Base-by-base conservation (phyloP, 345 rosid genomes). In the Fremontodendron californicum region DNA sequence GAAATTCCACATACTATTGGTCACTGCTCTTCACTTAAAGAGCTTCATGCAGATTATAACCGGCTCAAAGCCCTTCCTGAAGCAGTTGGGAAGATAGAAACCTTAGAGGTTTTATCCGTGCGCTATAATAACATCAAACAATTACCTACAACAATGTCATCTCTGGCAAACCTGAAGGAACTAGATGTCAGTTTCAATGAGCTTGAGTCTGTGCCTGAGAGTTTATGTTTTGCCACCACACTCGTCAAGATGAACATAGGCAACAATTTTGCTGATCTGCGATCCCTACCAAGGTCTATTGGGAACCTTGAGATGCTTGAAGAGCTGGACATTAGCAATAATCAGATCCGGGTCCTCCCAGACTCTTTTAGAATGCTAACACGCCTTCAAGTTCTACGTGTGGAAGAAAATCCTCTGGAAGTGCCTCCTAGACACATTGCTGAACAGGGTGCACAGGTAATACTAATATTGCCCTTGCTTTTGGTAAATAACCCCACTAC, bases 61-160 rank as follows among this genome's bases (percentile, higher is more conserved):
- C 85, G 94, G 75, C 91, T 96, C 69, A 96, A 92, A 84, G 98
- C 98, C 78, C 99, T 96, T 61, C 99, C 99, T 0, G 99, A 90
- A 88, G 99, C 99, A 46, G 91, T 90, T 48, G 99, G 99, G 58
- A 96, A 93, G 94, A 85, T 93, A 69, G 77, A 85, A 27, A 87
- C 90, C 33, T 78, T 93, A 18, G 93, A 96, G 93, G 86, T 93
- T 77, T 76, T 96, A 43, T 85, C 88, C 0, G 93, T 96, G 21
- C 93, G 99, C 18, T 96, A 96, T 75, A 96, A 96, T 57, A 93
- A 92, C 84, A 87, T 96, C 82, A 89, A 92, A 63, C 94, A 91
- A 52, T 75, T 96, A 63, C 99, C 99, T 0, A 93, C 98, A 19
- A 96, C 99, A 3, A 93, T 92, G 97, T 78, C 99, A 42, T 87